Conservation (phyloP, 2,329 filamentous ascomycete genomes). For the Neophaeococcomyces mojaviensis region DNA sequence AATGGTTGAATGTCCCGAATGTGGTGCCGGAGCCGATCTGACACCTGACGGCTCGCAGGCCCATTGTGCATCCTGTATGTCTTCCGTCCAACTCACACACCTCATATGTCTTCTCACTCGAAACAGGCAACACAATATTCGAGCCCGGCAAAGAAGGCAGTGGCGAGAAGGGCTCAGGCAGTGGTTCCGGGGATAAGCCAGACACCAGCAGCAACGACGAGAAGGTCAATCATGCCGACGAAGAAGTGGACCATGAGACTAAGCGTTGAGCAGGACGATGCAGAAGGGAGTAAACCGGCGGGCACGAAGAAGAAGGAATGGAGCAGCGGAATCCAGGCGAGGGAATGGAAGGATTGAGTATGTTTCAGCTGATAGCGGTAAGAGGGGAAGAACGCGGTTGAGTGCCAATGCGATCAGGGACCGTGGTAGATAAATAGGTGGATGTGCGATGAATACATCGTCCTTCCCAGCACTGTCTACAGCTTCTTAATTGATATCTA, state of each 20-base stretch:
- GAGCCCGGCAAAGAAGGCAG: slow-evolving; percentile 3
- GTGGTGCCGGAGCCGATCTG: slow-evolving; percentile 18
- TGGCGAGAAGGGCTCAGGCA: slow-evolving; percentile 1
- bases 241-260: neutral
- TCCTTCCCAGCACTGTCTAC: too few relatives aligned
- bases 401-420: too few relatives aligned
- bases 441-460: too few relatives aligned
- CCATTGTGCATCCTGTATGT: slow-evolving; percentile 21
- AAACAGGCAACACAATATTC: slow-evolving; percentile 9
- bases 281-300: neutral
- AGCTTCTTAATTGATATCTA: too few relatives aligned
- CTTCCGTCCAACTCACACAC: neutral
- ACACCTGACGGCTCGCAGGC: slow-evolving; percentile 20
- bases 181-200: neutral
- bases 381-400: too few relatives aligned
- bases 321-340: slow-evolving; percentile 5
- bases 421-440: too few relatives aligned
- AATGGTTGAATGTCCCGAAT: slow-evolving; percentile 19
- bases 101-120: neutral
- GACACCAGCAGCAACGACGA: neutral
- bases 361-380: too few relatives aligned
- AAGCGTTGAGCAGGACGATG: neutral
- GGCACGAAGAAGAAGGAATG: slow-evolving; percentile 7
- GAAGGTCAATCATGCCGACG: neutral
- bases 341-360: slow-evolving; percentile 1